These are phyloP conservation scores for Colletotrichum costaricense DNA, from an alignment of 2,329 filamentous ascomycete species.

Conservation along the genomic window DNA sequence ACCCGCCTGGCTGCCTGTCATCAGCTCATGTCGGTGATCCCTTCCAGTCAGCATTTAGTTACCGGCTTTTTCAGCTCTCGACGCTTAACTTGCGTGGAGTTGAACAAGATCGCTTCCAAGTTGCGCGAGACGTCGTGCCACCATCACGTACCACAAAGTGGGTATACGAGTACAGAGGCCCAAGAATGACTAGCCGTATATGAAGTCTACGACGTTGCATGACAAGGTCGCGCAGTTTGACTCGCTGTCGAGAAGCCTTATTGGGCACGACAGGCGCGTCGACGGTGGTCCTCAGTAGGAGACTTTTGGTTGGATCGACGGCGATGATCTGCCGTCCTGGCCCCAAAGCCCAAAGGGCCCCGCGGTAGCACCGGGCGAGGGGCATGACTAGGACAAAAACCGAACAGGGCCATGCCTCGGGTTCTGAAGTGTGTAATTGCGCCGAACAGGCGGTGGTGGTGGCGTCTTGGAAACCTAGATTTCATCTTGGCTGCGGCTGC, in stretches of 20 bases:
- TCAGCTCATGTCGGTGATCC: constrained; percentile 26
- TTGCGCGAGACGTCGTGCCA: background rate
- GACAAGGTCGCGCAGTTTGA: background rate
- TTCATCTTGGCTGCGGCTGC: constrained; percentile 11
- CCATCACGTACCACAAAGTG: background rate
- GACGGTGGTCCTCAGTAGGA: background rate
- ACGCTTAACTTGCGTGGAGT: background rate
- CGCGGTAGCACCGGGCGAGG: constrained; percentile 20
- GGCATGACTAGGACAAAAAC: background rate
- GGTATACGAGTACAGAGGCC: background rate
- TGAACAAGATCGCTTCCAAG: background rate
- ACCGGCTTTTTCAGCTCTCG: background rate
- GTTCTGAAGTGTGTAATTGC: constrained; percentile 20
- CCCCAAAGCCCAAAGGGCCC: background rate
- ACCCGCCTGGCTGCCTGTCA: background rate
- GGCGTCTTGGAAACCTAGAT: background rate
- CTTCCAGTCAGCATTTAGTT: background rate
- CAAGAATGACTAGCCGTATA: background rate
- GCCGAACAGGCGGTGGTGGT: constrained; percentile 15
- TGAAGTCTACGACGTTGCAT: background rate
- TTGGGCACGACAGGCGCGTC: background rate
- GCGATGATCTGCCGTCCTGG: constrained; percentile 17
- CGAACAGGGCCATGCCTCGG: background rate
- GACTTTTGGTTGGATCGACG: constrained; percentile 15
- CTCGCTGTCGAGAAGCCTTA: background rate